Evolutionary conservation across 23 red algal species (phyloP).

Genomic region (Pyropia haitanensis): DNA sequence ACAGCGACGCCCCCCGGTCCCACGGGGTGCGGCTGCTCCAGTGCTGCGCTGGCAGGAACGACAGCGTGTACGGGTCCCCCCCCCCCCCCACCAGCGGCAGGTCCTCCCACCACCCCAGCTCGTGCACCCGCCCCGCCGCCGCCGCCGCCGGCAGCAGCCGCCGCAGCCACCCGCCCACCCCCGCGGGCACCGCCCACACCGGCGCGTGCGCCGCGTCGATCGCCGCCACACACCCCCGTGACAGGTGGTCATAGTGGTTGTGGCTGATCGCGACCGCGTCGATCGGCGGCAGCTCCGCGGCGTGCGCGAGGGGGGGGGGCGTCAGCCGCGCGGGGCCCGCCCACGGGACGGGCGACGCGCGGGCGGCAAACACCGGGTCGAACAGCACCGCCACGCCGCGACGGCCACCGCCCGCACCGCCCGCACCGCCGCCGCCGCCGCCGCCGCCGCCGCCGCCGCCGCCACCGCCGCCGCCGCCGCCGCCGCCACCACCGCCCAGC

Average conservation of each 20-base stretch:
- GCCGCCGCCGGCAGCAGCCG: background rate
- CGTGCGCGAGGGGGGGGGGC: background rate
- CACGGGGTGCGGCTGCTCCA: conserved; percentile 15
- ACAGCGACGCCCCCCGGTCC: conserved; percentile 8
- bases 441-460: background rate
- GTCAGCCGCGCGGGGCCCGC: background rate
- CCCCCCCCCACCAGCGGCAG: background rate
- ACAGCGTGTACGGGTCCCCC: no score
- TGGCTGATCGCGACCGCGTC: conserved; percentile 9
- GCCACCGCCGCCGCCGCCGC: no score
- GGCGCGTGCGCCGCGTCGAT: background rate
- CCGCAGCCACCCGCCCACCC: background rate
- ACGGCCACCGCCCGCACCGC: no score
- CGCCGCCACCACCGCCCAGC: background rate
- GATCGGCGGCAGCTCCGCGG: conserved; percentile 2
- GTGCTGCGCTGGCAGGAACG: conserved; percentile 8
- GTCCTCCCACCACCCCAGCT: conserved; percentile 15
- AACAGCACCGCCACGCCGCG: conserved; percentile 5
- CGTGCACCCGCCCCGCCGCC: background rate
- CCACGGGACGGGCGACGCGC: conserved; percentile 9
- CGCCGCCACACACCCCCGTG: background rate
- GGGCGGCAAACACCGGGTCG: conserved; percentile 12
- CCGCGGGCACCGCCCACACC: conserved; percentile 1
- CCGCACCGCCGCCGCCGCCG: no score
- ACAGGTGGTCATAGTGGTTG: conserved; percentile 19